A percentile compares a stretch with the other conserved stretches of the same genome.
These are phyloP conservation scores for Atkinsonella hypoxylon DNA, from an alignment of 2,329 filamentous ascomycete species.

Conservation along the genomic window DNA sequence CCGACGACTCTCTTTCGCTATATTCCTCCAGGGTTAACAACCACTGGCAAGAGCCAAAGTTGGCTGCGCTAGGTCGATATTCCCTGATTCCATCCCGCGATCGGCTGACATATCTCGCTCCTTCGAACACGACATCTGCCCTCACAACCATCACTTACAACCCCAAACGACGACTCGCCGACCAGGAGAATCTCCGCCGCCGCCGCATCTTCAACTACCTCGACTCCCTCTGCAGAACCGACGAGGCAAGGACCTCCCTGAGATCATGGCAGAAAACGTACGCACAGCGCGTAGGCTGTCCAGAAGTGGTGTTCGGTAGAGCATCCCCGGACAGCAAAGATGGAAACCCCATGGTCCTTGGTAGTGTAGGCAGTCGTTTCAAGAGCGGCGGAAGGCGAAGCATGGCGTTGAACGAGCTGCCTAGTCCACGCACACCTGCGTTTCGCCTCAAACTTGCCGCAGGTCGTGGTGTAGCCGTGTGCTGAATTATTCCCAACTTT, in stretches of 20 bases:
- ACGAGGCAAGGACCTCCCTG: constrained; percentile 35
- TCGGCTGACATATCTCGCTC: constrained; percentile 17
- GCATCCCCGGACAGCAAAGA: constrained; percentile 16
- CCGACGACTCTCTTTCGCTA: constrained; percentile 3
- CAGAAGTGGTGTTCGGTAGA: constrained; percentile 28
- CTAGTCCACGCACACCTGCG: constrained; percentile 5
- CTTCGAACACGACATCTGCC: constrained; percentile 22
- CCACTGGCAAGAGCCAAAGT: not conserved
- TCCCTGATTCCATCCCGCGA: not conserved
- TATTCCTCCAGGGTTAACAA: not conserved
- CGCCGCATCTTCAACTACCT: constrained; percentile 35
- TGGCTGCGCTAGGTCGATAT: not conserved
- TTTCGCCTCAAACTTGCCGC: constrained; percentile 3
- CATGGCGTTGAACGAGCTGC: constrained; percentile 6
- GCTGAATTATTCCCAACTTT: not conserved
- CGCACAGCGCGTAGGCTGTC: constrained; percentile 27
- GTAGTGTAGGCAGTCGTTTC: constrained; percentile 1
- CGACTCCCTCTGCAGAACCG: constrained; percentile 32
- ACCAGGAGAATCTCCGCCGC: constrained; percentile 30
- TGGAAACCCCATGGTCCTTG: constrained; percentile 7
- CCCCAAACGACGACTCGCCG: constrained; percentile 11
- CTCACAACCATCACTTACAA: constrained; percentile 14
- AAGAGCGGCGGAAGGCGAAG: constrained; percentile 12
- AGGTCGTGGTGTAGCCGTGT: not conserved
- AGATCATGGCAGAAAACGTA: constrained; percentile 37